phyloP scores from a whole-genome alignment of 2,329 filamentous ascomycete genomes.

The Huntiella bhutanensis region DNA sequence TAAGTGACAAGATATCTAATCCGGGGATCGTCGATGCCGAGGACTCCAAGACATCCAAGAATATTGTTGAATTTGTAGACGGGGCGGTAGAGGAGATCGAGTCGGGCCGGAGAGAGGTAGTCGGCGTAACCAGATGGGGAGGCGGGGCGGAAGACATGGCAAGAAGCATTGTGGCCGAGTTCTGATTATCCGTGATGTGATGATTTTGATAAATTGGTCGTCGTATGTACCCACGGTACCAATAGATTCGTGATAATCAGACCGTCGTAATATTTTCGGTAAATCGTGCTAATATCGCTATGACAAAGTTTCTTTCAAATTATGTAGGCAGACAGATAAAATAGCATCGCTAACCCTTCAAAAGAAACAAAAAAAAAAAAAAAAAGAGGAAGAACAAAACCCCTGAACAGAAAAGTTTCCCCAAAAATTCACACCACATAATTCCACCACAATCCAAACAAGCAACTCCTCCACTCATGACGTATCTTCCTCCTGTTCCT shows the following conservation, averaged over 20 bases:
- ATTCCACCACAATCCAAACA: no score
- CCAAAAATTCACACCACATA: background rate
- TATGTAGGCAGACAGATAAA: constrained; percentile 3
- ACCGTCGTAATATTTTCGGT: background rate
- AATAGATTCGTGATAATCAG: constrained; percentile 20
- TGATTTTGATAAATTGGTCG: background rate
- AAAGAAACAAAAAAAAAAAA: constrained; percentile 6
- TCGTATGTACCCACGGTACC: constrained; percentile 20
- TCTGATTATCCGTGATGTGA: background rate
- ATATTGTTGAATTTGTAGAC: background rate
- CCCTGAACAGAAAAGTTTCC: constrained; percentile 5
- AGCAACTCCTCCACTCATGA: no score
- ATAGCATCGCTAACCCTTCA: background rate
- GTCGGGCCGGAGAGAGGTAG: background rate
- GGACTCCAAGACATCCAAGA: background rate
- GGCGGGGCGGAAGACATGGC: background rate
- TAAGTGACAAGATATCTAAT: constrained; percentile 13
- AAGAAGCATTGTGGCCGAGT: background rate
- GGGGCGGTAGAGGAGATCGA: no score
- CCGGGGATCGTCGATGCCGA: background rate
- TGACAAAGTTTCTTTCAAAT: background rate
- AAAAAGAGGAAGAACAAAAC: constrained; percentile 4
- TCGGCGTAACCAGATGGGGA: background rate
- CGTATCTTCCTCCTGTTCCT: no score
- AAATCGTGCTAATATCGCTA: background rate